A percentile compares a stretch with the other conserved stretches of the same genome.
phyloP scores from a whole-genome alignment of 192 early-diverging fungal genomes.

The Linnemannia schmuckeri region DNA sequence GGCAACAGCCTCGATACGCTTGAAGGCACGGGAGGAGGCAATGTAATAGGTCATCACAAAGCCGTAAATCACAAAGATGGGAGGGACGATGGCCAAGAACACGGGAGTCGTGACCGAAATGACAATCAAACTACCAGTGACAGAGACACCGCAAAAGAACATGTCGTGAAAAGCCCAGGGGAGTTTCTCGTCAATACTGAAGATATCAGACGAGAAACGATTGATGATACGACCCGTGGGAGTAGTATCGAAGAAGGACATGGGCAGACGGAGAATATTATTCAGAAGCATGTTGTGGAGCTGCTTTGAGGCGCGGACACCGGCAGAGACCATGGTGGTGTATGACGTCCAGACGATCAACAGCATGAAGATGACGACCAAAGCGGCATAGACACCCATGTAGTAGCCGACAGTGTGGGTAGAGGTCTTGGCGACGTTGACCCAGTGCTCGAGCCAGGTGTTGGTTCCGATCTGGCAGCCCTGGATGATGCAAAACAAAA shows the following conservation, averaged over 20 bases:
- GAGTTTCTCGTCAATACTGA: slow-evolving; percentile 73
- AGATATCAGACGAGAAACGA: slow-evolving; percentile 87
- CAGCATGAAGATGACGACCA: slow-evolving; percentile 36
- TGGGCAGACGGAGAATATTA: slow-evolving; percentile 64
- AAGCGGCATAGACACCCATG: slow-evolving; percentile 51
- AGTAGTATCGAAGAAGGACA: slow-evolving; percentile 78
- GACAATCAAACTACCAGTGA: slow-evolving; percentile 62
- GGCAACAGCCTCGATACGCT: slow-evolving; percentile 77
- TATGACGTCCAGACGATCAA: slow-evolving; percentile 21
- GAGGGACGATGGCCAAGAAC: slow-evolving; percentile 54
- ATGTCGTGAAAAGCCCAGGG: slow-evolving; percentile 56
- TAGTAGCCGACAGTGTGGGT: slow-evolving; percentile 44
- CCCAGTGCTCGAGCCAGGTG: slow-evolving; percentile 36
- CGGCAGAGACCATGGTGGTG: slow-evolving; percentile 37
- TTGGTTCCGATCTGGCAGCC: slow-evolving; percentile 41
- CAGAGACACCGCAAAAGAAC: slow-evolving; percentile 56
- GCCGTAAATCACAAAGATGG: slow-evolving; percentile 35
- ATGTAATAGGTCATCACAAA: slow-evolving; percentile 68
- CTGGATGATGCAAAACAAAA: slow-evolving; percentile 20
- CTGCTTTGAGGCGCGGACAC: slow-evolving; percentile 34
- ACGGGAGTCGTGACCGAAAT: slow-evolving; percentile 61
- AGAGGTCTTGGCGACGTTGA: not conserved
- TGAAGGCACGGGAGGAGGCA: slow-evolving; percentile 74
- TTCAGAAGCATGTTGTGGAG: slow-evolving; percentile 45
- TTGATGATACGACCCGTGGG: slow-evolving; percentile 87